phyloP scores from a whole-genome alignment of 768 basidiomycete genomes.

The Russula sp. region DNA sequence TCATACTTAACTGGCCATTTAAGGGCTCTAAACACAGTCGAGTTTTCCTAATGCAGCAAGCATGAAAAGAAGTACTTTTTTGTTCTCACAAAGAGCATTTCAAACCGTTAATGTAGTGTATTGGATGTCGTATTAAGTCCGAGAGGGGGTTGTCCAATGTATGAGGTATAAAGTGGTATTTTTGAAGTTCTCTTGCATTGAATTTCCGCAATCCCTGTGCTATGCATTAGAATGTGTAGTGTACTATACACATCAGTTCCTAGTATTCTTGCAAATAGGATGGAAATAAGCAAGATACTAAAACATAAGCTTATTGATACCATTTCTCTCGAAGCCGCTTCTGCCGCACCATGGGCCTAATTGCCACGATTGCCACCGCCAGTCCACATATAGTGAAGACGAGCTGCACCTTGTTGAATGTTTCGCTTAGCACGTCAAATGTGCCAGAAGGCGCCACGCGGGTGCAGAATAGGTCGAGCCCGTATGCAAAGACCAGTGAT shows the following conservation, averaged over 20 bases:
- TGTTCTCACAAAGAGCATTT: too few relatives aligned
- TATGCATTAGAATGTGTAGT: neutral
- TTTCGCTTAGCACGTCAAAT: slow-evolving; percentile 87
- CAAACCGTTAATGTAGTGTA: too few relatives aligned
- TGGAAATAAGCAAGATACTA: too few relatives aligned
- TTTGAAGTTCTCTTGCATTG: too few relatives aligned
- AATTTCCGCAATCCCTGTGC: too few relatives aligned
- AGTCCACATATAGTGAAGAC: slow-evolving; percentile 74
- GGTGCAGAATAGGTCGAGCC: slow-evolving; percentile 85
- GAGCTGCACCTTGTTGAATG: slow-evolving; percentile 89
- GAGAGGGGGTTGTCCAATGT: too few relatives aligned
- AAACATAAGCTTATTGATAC: slow-evolving; percentile 41
- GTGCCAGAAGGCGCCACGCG: slow-evolving; percentile 80
- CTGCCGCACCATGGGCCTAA: slow-evolving; percentile 70
- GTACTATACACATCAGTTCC: neutral
- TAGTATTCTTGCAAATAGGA: neutral
- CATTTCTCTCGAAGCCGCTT: slow-evolving; percentile 64
- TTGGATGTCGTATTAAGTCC: too few relatives aligned
- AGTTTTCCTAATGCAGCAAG: too few relatives aligned
- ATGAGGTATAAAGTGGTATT: too few relatives aligned
- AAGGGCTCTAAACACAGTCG: too few relatives aligned
- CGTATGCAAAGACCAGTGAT: slow-evolving; percentile 78
- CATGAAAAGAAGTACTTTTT: too few relatives aligned
- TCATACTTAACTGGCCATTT: too few relatives aligned
- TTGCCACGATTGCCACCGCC: slow-evolving; percentile 66